Conservation (phyloP, 306 rosid genomes). For the Abrus precatorius region DNA sequence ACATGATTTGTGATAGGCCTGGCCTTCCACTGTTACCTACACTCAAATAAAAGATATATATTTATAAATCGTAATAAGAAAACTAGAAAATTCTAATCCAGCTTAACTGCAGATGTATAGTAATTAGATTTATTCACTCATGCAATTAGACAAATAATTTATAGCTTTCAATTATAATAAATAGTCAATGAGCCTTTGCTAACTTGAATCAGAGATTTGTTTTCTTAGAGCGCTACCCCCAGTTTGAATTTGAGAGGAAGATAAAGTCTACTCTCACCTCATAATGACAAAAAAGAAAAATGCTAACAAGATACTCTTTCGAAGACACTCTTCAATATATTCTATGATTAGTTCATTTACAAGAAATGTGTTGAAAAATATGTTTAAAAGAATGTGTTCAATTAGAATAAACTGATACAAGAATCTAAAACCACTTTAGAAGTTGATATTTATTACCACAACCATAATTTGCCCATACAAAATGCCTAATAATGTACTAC, state of each 20-base stretch:
- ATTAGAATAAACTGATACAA: neutral
- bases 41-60: conserved; percentile 28
- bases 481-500: neutral
- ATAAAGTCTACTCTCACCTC: conserved; percentile 2
- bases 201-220: conserved; percentile 9
- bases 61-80: neutral
- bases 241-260: neutral
- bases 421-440: neutral
- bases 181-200: neutral
- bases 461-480: conserved; percentile 10
- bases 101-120: neutral
- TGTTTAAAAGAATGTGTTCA: too few relatives aligned
- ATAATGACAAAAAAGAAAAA: neutral
- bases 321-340: too few relatives aligned
- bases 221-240: conserved; percentile 4
- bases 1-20: conserved; percentile 86
- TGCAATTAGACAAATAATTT: conserved; percentile 11
- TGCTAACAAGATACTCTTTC: too few relatives aligned
- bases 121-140: conserved; percentile 16
- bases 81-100: neutral
- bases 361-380: too few relatives aligned
- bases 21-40: conserved; percentile 96
- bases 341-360: too few relatives aligned
- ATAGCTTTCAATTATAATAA: neutral
- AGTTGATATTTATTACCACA: conserved; percentile 40